A percentile compares a stretch with the other conserved stretches of the same genome.
These are phyloP conservation scores for Grigorovia jiainica DNA, from an alignment of 805 yeast species.

Conservation along the genomic window DNA sequence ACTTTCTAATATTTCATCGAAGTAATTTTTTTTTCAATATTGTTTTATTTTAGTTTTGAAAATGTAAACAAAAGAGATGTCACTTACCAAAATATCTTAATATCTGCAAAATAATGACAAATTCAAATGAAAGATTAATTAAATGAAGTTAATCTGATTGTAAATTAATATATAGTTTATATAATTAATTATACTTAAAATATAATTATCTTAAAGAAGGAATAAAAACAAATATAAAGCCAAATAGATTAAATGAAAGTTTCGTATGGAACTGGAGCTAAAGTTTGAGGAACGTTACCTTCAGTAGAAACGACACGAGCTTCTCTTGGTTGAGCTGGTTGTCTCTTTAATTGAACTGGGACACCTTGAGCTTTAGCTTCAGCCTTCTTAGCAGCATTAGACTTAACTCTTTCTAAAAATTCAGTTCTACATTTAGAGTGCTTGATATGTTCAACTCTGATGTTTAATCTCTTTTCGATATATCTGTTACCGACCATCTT, in stretches of 20 bases:
- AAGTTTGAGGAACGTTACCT: conserved; percentile 85
- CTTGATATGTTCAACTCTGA: conserved; percentile 97
- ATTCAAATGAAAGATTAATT: background rate
- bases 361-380: conserved; percentile 95
- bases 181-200: background rate
- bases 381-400: conserved; percentile 84
- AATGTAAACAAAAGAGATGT: too few relatives aligned
- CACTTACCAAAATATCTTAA: too few relatives aligned
- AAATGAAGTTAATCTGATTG: background rate
- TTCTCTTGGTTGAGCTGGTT: conserved; percentile 96
- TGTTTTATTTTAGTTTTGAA: background rate
- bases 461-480: conserved; percentile 96
- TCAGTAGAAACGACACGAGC: conserved; percentile 76
- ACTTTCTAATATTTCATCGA: too few relatives aligned
- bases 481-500: conserved; percentile 99
- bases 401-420: conserved; percentile 96
- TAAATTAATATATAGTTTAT: background rate
- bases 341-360: conserved; percentile 90
- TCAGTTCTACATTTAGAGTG: conserved; percentile 99
- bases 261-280: conserved; percentile 99
- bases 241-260: conserved; percentile 76
- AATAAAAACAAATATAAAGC: conserved; percentile 2
- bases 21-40: background rate
- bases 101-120: too few relatives aligned
- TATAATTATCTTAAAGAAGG: background rate